These are phyloP conservation scores for Plasmodium blacklocki DNA, from an alignment of 169 alveolate genomes.

Conservation along the genomic window DNA sequence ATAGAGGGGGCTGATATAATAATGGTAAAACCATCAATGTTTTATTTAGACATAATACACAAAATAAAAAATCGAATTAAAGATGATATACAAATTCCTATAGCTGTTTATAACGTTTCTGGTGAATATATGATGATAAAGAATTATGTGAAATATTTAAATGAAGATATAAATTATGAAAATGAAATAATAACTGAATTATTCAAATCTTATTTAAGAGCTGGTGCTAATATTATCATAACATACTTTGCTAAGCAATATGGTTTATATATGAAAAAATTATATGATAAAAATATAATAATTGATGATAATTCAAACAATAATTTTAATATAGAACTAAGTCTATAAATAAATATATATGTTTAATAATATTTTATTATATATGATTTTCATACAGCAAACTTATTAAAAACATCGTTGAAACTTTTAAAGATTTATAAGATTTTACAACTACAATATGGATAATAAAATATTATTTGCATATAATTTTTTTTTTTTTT, in stretches of 20 bases:
- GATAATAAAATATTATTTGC: too few species aligned
- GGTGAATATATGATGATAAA: conserved; percentile 84
- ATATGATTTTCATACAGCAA: too few species aligned
- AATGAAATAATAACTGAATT: conserved; percentile 88
- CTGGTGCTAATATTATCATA: conserved; percentile 92
- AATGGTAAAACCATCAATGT: conserved; percentile 83
- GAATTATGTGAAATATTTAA: conserved; percentile 74
- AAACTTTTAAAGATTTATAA: too few species aligned
- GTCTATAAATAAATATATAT: conserved; percentile 9
- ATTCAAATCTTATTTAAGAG: conserved; percentile 88
- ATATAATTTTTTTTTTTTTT: too few species aligned
- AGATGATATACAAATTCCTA: conserved; percentile 72
- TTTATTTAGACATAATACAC: conserved; percentile 78
- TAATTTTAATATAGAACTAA: conserved; percentile 56
- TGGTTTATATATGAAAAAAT: conserved; percentile 78
- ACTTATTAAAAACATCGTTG: too few species aligned
- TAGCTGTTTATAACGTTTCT: conserved; percentile 81
- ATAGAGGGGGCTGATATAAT: conserved; percentile 81
- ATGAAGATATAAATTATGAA: conserved; percentile 78
- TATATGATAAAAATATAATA: conserved; percentile 59
- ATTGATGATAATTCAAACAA: conserved; percentile 43
- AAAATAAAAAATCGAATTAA: conserved; percentile 74
- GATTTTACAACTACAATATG: too few species aligned
- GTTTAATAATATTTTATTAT: too few species aligned
- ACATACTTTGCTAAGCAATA: conserved; percentile 88